These are phyloP conservation scores for Adiantum capillusveneris DNA, from an alignment of 75 land plant species.

Conservation along the genomic window DNA sequence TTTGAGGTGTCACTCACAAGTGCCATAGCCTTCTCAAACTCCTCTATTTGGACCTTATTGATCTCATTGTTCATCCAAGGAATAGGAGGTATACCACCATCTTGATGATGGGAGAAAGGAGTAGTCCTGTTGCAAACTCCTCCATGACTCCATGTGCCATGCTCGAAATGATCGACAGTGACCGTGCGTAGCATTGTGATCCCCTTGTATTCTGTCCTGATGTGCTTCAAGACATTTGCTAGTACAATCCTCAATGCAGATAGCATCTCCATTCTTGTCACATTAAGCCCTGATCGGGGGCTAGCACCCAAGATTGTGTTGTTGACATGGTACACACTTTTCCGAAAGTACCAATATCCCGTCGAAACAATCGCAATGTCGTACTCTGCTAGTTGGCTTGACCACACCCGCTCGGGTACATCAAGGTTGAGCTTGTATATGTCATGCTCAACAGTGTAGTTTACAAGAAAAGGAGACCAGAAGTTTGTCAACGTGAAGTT, in stretches of 20 bases:
- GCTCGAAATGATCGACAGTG: slow-evolving; percentile 58
- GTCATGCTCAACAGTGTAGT: slow-evolving; percentile 42
- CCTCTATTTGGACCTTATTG: no score
- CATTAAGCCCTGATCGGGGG: slow-evolving; percentile 39
- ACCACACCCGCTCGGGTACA: slow-evolving; percentile 49
- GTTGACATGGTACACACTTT: slow-evolving; percentile 23
- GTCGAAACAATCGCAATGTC: slow-evolving; percentile 52
- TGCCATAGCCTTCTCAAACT: background rate
- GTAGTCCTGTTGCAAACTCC: slow-evolving; percentile 47
- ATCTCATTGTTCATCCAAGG: slow-evolving; percentile 8
- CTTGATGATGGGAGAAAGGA: slow-evolving; percentile 21
- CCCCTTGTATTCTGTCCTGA: slow-evolving; percentile 13
- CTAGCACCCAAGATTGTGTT: slow-evolving; percentile 39
- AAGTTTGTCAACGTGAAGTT: slow-evolving; percentile 61
- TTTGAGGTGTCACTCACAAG: slow-evolving; percentile 2
- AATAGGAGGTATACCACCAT: background rate
- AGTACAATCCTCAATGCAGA: slow-evolving; percentile 38
- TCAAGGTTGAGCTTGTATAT: slow-evolving; percentile 45
- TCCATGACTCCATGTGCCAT: slow-evolving; percentile 59
- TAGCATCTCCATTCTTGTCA: slow-evolving; percentile 51
- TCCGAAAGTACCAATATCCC: slow-evolving; percentile 82
- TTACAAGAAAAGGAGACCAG: slow-evolving; percentile 85
- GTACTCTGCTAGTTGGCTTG: slow-evolving; percentile 15
- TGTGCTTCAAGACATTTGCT: slow-evolving; percentile 23
- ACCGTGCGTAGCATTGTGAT: slow-evolving; percentile 37